Percentiles rank a stretch among this genome's conserved stretches.
Evolutionary conservation across 306 rosid genomes (phyloP).

Genomic region (Trifolium subterraneum): DNA sequence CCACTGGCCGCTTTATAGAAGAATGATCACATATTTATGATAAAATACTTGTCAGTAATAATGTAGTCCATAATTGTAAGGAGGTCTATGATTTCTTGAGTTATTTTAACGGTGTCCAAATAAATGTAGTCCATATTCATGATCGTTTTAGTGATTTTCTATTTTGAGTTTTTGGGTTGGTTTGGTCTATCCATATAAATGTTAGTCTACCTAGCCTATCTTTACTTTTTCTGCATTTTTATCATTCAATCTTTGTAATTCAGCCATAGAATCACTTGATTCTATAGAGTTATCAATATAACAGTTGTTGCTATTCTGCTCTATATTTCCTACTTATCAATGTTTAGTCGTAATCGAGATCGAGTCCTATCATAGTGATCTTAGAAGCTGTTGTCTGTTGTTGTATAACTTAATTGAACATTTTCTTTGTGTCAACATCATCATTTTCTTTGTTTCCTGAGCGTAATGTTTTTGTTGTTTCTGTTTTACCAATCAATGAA

Average conservation of each 20-base stretch:
- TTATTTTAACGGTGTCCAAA: too few species aligned
- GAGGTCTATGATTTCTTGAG: not conserved
- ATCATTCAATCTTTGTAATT: too few species aligned
- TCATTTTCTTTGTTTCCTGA: not conserved
- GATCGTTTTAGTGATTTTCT: conserved; percentile 10
- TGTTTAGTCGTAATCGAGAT: too few species aligned
- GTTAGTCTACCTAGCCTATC: too few species aligned
- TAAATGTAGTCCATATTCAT: too few species aligned
- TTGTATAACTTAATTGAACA: not conserved
- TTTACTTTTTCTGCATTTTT: too few species aligned
- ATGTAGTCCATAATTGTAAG: conserved; percentile 19
- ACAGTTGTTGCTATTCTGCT: too few species aligned
- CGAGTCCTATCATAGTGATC: too few species aligned
- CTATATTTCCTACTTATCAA: too few species aligned
- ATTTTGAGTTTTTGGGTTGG: not conserved
- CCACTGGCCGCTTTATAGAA: not conserved
- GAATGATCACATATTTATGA: not conserved
- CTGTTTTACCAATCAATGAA: conserved; percentile 4
- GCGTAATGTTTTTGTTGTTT: conserved; percentile 1
- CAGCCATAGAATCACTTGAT: too few species aligned
- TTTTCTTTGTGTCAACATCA: not conserved
- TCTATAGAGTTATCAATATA: too few species aligned
- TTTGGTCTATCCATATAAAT: not conserved
- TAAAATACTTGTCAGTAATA: conserved; percentile 4
- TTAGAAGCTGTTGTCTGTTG: conserved; percentile 6